Evolutionary conservation across 2,329 filamentous ascomycete genomes (phyloP).

Genomic region (Botrytis porri): DNA sequence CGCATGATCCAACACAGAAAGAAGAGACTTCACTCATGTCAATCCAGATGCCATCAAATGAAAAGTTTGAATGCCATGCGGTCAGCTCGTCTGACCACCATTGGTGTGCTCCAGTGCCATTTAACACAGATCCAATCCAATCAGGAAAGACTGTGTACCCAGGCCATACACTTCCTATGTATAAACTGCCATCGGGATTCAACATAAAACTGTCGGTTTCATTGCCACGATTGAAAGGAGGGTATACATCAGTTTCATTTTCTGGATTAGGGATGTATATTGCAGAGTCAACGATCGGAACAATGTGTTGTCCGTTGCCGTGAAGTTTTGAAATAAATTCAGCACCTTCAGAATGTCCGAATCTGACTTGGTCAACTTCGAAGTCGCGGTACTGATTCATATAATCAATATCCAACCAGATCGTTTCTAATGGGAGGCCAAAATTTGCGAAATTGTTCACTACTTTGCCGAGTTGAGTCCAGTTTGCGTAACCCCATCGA

Average conservation of each 20-base stretch:
- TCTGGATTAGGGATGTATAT: conserved; percentile 68
- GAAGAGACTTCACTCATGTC: conserved; percentile 59
- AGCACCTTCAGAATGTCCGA: conserved; percentile 54
- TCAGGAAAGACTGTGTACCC: conserved; percentile 69
- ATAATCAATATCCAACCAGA: conserved; percentile 68
- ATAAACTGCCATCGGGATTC: conserved; percentile 55
- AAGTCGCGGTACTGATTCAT: conserved; percentile 62
- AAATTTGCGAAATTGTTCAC: conserved; percentile 63
- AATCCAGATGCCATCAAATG: conserved; percentile 55
- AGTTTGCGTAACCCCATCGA: conserved; percentile 77
- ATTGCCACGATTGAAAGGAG: conserved; percentile 59
- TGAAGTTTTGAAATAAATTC: conserved; percentile 62
- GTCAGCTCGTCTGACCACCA: conserved; percentile 68
- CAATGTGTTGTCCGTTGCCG: conserved; percentile 58
- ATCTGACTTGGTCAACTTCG: conserved; percentile 58
- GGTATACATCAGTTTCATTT: conserved; percentile 64
- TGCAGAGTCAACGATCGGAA: conserved; percentile 68
- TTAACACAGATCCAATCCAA: conserved; percentile 61
- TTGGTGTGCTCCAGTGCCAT: conserved; percentile 58
- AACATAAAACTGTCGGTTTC: conserved; percentile 54
- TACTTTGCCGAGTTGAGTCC: conserved; percentile 63
- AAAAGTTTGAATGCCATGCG: conserved; percentile 51
- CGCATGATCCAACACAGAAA: conserved; percentile 71
- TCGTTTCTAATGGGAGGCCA: conserved; percentile 68
- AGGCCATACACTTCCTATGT: conserved; percentile 69